Base-by-base conservation (phyloP, 1,284 basidiomycete genomes). In the Puccinia hordei region DNA sequence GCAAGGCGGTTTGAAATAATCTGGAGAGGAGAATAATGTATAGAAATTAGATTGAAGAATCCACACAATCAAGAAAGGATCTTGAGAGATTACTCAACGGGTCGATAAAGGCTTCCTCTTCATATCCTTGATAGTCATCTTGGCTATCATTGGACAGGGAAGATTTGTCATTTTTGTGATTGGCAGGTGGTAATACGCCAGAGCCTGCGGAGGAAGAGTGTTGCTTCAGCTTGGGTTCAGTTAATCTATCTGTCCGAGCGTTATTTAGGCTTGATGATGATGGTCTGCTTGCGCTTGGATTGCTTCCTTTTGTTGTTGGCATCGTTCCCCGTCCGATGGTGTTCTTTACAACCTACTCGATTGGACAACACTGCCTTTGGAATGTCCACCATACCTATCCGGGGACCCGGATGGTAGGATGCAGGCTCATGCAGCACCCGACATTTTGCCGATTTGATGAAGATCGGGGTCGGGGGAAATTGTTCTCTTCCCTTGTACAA, bases 1-100 rank as follows among this genome's bases (percentile, higher is more conserved):
- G 63, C 30, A 68, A 51, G 35, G 75, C 75, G 19, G 75, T 77
- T 57, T 77, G 63, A 57, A 77, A 77, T 27, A 77, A 51, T 27
- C 75, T 77, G 24, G 1, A 35, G 15, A 22, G 35, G 30, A n/a
- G 27, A 68, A 55, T 15, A 27, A 68, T 30, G 27, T 46, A 46
- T 6, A 66, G n/a, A n/a, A 13, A 44, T 9, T 8, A n/a, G 19
- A 68, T 68, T n/a, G 27, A 57, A 57, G 17, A n/a, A 57, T 6
- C 27, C 53, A 57, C 35, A 30, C 2, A 46, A 49, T 4, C 41
- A 68, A 13, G 27, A 68, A 27, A 1, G 33, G 22, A 30, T 35
- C 1, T 19, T 38, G 6, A 4, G 22, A 59, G 27, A n/a, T 19
- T 38, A 63, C 59, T 63, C 59, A 63, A 63, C 59, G 59, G 59